phyloP scores from a whole-genome alignment of 495 filamentous ascomycete species.

The Podospora pseudopauciseta region DNA sequence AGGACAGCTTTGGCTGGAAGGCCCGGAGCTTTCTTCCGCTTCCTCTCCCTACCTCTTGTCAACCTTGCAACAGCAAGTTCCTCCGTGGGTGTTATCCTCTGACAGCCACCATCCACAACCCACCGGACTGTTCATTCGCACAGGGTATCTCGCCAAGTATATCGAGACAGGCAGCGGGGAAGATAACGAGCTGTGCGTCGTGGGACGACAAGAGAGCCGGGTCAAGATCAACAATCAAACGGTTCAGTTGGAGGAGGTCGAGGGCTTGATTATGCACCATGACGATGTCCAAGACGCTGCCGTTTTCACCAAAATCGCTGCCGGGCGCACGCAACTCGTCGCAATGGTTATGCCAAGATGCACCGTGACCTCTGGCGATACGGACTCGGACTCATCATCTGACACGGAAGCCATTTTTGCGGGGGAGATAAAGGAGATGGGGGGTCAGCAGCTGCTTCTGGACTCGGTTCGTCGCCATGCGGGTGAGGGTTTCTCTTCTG shows the following conservation, averaged over 20 bases:
- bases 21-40: not conserved
- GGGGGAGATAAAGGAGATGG: not conserved
- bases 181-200: not conserved
- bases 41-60: not conserved
- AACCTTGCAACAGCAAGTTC: not conserved
- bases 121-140: not conserved
- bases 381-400: not conserved
- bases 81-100: not conserved
- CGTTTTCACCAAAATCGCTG: not conserved
- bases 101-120: not conserved
- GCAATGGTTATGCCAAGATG: not conserved
- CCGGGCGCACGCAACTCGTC: not conserved
- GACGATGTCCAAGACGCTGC: not conserved
- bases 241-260: not conserved
- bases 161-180: not conserved
- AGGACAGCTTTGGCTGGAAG: not conserved
- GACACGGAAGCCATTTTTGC: not conserved
- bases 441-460: not conserved
- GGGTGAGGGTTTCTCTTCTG: not conserved
- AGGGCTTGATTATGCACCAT: not conserved
- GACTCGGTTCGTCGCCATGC: not conserved
- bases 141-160: conserved; percentile 2
- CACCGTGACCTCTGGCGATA: not conserved
- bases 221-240: not conserved
- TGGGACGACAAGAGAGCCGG: not conserved